Conservation (phyloP, 176 grass and related monocot genomes). For the Oryza glumipatula region DNA sequence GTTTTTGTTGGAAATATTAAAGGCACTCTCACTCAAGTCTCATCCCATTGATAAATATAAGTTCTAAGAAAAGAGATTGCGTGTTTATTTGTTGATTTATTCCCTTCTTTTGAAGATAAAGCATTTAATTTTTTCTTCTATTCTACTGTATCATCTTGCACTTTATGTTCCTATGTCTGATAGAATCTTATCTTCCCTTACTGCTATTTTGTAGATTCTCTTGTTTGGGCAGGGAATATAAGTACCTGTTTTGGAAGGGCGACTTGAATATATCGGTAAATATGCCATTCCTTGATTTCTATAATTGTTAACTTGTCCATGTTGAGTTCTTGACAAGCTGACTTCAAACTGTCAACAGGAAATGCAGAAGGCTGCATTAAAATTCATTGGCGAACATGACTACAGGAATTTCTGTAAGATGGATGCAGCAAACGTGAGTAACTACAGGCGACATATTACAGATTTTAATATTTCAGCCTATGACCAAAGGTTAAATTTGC, state of each 20-base stretch:
- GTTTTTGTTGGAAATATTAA: slow-evolving; percentile 3
- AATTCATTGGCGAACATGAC: slow-evolving; percentile 88
- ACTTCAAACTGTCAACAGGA: slow-evolving; percentile 57
- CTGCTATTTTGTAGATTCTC: slow-evolving; percentile 72
- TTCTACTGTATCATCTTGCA: background rate
- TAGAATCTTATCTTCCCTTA: slow-evolving; percentile 16
- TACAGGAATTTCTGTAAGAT: slow-evolving; percentile 99
- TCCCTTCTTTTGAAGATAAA: background rate
- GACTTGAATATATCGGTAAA: slow-evolving; percentile 68
- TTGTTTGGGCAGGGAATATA: slow-evolving; percentile 90
- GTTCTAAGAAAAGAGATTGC: background rate
- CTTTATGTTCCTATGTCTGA: slow-evolving; percentile 1
- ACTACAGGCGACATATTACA: slow-evolving; percentile 77
- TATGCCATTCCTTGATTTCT: slow-evolving; percentile 38
- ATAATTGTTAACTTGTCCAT: slow-evolving; percentile 15
- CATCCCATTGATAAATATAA: background rate
- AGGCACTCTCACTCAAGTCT: background rate
- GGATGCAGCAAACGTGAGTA: slow-evolving; percentile 94
- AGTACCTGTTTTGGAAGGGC: slow-evolving; percentile 91
- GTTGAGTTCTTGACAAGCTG: background rate
- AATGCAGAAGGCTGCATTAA: slow-evolving; percentile 79
- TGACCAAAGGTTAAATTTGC: slow-evolving; percentile 61
- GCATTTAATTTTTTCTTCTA: background rate
- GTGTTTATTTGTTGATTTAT: slow-evolving; percentile 7
- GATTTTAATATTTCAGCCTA: slow-evolving; percentile 76